phyloP scores from a whole-genome alignment of 306 rosid genomes.

The Cucumis melo region DNA sequence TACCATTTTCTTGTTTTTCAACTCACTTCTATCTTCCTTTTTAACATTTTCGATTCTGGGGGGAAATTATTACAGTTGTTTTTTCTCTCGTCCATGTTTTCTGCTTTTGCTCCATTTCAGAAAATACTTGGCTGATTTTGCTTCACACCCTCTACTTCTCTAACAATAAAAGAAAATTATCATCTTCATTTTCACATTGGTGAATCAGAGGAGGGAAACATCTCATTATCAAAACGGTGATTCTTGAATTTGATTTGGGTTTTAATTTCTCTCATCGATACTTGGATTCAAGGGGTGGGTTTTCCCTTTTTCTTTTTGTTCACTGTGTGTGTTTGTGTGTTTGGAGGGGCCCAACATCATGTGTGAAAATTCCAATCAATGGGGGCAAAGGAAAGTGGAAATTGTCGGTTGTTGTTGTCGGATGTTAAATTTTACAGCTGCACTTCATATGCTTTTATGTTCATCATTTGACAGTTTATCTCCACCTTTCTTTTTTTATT shows the following conservation, averaged over 20 bases:
- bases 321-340: not conserved
- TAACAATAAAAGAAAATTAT: not conserved
- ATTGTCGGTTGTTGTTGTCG: slow-evolving; percentile 38
- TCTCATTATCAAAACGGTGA: not conserved
- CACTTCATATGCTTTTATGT: slow-evolving; percentile 16
- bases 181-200: not conserved
- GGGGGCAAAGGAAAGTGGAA: slow-evolving; percentile 24
- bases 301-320: not conserved
- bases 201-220: not conserved
- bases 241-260: not conserved
- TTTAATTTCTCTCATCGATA: not conserved
- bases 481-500: not conserved
- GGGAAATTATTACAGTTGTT: not conserved
- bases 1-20: not conserved
- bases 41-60: not conserved
- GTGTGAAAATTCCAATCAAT: slow-evolving; percentile 30
- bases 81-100: not conserved
- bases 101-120: not conserved
- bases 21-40: not conserved
- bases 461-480: slow-evolving; percentile 20
- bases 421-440: slow-evolving; percentile 25
- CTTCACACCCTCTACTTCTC: not conserved
- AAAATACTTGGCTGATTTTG: not conserved
- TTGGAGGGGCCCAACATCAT: slow-evolving; percentile 34
- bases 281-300: slow-evolving; percentile 21